phyloP scores from a whole-genome alignment of 176 grass and related monocot genomes.

The Oryza nivara region DNA sequence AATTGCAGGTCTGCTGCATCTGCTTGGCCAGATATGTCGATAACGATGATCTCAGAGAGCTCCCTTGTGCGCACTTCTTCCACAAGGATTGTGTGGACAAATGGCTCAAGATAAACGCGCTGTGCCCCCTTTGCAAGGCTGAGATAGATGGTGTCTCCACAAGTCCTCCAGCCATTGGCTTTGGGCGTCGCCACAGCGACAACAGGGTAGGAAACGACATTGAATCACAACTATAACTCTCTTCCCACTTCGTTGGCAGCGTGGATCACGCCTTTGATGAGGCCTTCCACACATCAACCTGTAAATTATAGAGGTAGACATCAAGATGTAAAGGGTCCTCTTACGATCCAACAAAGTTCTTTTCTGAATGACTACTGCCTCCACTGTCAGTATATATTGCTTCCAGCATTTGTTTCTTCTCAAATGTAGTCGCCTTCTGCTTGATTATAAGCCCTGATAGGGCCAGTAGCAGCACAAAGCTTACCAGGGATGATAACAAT shows the following conservation, averaged over 20 bases:
- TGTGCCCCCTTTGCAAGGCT: conserved; percentile 91
- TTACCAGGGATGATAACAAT: not conserved
- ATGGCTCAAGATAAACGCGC: conserved; percentile 93
- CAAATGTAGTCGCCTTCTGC: not conserved
- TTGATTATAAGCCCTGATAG: not conserved
- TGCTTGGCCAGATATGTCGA: conserved; percentile 81
- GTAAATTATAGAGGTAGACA: conserved; percentile 50
- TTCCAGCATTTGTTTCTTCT: not conserved
- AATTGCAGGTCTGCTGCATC: conserved; percentile 81
- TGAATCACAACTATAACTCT: conserved; percentile 44
- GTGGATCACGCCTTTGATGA: not conserved
- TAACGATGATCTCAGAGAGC: conserved; percentile 84
- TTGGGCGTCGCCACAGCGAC: conserved; percentile 58
- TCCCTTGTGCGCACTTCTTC: conserved; percentile 83
- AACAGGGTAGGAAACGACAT: conserved; percentile 58
- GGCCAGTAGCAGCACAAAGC: not conserved
- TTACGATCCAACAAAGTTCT: conserved; percentile 9
- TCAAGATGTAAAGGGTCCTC: conserved; percentile 18
- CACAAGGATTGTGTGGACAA: conserved; percentile 94
- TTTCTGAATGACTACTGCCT: conserved; percentile 7
- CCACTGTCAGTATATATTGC: conserved; percentile 27
- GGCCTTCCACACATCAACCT: conserved; percentile 24
- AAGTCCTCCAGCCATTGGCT: conserved; percentile 45
- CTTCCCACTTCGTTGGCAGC: not conserved
- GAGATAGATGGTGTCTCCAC: conserved; percentile 50